Base-by-base conservation (phyloP, 805 yeast genomes). In the Phaffomyces thermotolerans region DNA sequence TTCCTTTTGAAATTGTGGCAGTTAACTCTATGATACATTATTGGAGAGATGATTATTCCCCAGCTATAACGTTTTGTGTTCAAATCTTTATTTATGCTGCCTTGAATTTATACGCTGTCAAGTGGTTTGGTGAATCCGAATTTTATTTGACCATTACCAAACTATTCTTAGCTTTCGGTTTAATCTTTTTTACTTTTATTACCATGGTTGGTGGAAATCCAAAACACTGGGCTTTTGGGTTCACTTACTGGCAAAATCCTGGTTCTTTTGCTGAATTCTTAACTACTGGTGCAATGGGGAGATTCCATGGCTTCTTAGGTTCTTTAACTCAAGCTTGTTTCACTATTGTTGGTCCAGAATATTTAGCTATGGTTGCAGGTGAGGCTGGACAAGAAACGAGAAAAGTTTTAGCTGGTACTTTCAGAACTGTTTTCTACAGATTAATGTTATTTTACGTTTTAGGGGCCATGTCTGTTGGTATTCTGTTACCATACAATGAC, bases 171-270 rank as follows among this genome's bases (percentile, higher is more conserved):
- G 86, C 87, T 15, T 57, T 79, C 9, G 91, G 90, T 7, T 68
- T 86, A 42, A 71, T 85, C 37, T 57, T 80, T 25, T 85, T 81
- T 62, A 83, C 90, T 4, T 80, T 86, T 52, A 60, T 84, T 40
- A 78, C 87, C 6, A 86, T 85, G 91, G 76, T 81, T 24, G 95
- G 95, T 29, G 95, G 93, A 23, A 85, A 84, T 58, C 93, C 93
- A 2, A 59, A 66, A 37, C 77, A 73, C 46, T 84, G 82, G 51
- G 72, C 66, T 6, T 75, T 67, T 49, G 84, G 84, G 7, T 76
- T 78, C 59, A 39, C 41, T 37, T 69, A 73, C 57, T 78, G 78
- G 74, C 60, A 56, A 38, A 55, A 59, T n/a, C 62, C 72, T 40
- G 76, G 74, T 39, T 75, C 78, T 7, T 76, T 83, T 53, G 79